A percentile compares a stretch with the other conserved stretches of the same genome.
phyloP scores from a whole-genome alignment of 176 grass and related monocot species.

The Bothriochloa decipiens region DNA sequence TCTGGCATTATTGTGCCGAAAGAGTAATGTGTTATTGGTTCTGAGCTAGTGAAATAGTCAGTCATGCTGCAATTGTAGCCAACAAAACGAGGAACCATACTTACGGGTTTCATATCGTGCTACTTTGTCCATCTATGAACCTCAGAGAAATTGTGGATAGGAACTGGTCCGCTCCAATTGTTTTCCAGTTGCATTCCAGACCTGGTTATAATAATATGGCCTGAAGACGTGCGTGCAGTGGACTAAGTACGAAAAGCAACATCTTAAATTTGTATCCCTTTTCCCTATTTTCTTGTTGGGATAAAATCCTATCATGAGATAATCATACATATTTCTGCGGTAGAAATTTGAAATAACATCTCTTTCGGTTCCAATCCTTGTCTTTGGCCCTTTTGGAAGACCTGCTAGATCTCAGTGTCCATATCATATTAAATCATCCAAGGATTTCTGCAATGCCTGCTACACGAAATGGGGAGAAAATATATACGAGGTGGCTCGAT shows the following conservation, averaged over 20 bases:
- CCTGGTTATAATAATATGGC: background rate
- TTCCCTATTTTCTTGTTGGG: background rate
- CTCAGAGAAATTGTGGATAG: background rate
- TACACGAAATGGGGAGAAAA: background rate
- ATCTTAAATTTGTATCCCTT: background rate
- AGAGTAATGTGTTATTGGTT: background rate
- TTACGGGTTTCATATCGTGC: background rate
- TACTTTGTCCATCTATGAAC: constrained; percentile 24
- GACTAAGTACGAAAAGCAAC: background rate
- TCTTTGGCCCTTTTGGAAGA: background rate
- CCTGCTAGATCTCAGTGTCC: background rate
- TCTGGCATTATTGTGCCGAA: background rate
- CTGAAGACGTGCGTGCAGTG: background rate
- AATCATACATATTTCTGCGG: background rate
- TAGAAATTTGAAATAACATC: constrained; percentile 27
- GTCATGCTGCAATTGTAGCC: constrained; percentile 5
- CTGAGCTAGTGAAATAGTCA: background rate
- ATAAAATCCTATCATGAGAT: background rate
- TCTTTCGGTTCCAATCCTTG: constrained; percentile 13
- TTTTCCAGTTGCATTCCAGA: background rate
- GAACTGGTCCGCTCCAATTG: background rate
- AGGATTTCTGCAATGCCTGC: background rate
- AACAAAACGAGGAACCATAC: constrained; percentile 6
- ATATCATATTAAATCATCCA: background rate
- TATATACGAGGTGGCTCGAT: background rate